Evolutionary conservation across 192 early-diverging fungal genomes (phyloP).

Genomic region (Powellomyces hirtus): DNA sequence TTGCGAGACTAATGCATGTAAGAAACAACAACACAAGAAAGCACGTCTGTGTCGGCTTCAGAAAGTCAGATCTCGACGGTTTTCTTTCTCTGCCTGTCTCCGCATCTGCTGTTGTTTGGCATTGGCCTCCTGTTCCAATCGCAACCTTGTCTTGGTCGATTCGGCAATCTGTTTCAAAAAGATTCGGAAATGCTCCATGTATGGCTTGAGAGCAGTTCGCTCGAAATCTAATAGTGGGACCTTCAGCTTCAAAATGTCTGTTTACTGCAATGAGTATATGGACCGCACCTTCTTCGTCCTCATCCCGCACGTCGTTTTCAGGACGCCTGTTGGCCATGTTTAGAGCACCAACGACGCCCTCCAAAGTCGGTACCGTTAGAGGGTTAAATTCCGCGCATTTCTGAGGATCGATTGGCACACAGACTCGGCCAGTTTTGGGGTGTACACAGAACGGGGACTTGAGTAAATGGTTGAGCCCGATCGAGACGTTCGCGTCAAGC

Average conservation of each 20-base stretch:
- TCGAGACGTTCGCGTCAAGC: constrained; percentile 89
- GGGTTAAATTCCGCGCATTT: constrained; percentile 84
- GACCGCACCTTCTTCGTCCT: background rate
- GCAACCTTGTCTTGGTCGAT: background rate
- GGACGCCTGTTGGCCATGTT: constrained; percentile 33
- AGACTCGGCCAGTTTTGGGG: constrained; percentile 88
- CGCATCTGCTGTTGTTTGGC: background rate
- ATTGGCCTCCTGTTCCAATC: background rate
- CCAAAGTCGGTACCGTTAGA: constrained; percentile 69
- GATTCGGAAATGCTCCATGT: background rate
- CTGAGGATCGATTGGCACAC: constrained; percentile 84
- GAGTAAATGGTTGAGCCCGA: constrained; percentile 88
- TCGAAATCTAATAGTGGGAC: background rate
- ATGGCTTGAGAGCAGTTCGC: background rate
- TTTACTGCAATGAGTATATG: background rate
- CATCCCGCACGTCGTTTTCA: background rate
- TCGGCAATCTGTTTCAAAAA: background rate
- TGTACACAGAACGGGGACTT: constrained; percentile 98
- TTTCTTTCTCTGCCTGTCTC: background rate
- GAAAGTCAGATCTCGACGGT: background rate
- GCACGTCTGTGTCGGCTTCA: too few relatives aligned
- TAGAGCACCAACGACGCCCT: constrained; percentile 64
- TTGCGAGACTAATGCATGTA: too few relatives aligned
- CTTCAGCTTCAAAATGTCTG: background rate
- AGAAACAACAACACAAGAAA: too few relatives aligned